A percentile compares a stretch with the other conserved stretches of the same genome.
Evolutionary conservation across 2,329 filamentous ascomycete genomes (phyloP).

Genomic region (Monilinia fructicola): DNA sequence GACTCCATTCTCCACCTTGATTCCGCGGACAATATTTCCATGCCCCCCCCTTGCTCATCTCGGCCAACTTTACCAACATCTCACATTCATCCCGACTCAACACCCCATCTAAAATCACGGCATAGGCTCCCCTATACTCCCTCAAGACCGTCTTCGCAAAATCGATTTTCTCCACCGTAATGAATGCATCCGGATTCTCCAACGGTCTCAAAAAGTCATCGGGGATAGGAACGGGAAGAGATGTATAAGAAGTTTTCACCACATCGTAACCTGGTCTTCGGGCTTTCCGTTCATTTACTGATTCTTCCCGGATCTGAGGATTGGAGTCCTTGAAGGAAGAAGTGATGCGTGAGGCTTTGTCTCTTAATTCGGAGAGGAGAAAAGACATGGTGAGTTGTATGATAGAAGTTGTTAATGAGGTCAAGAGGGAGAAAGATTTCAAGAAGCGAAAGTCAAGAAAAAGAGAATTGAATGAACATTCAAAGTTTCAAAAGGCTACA

Average conservation of each 20-base stretch:
- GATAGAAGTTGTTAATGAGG: background rate
- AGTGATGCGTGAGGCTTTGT: background rate
- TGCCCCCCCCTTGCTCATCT: constrained; percentile 19
- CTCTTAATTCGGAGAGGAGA: background rate
- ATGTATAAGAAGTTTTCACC: constrained; percentile 39
- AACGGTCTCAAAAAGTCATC: constrained; percentile 50
- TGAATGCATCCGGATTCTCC: constrained; percentile 41
- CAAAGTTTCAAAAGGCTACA: background rate
- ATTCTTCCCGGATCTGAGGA: background rate
- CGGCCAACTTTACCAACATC: constrained; percentile 7
- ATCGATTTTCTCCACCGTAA: constrained; percentile 50
- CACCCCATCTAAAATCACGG: constrained; percentile 56
- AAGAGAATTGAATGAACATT: background rate
- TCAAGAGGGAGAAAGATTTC: background rate
- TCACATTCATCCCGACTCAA: constrained; percentile 14
- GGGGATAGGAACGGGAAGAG: constrained; percentile 45
- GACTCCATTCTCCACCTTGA: background rate
- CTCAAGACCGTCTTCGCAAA: constrained; percentile 52
- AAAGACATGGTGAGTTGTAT: constrained; percentile 12
- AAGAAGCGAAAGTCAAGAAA: background rate
- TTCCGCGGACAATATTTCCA: background rate
- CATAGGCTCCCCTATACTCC: constrained; percentile 55
- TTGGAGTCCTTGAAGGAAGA: background rate
- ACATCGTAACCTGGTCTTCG: constrained; percentile 9
- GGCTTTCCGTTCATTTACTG: background rate